Evolutionary conservation across 2,329 filamentous ascomycete species (phyloP), one percentile per base, ranked within the genome.

Genomic region (Scopulariopsis brevicaulis): DNA sequence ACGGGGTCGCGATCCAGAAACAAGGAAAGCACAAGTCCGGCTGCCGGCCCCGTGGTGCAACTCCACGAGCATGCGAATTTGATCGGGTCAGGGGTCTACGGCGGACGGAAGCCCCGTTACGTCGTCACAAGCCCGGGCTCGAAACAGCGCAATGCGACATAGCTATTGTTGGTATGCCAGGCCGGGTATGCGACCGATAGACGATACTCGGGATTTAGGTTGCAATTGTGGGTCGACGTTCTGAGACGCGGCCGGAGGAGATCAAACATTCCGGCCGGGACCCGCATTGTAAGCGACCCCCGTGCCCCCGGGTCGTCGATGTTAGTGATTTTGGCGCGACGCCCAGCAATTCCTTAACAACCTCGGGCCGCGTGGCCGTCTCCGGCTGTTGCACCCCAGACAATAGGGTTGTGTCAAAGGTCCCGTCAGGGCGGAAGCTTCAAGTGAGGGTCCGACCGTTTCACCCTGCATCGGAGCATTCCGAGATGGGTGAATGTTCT

Each of bases 321-420:
- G 56, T 58, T 58, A 58, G 56, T 24, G 46, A 10, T 12, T 8
- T 28, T 11, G 48, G 32, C 37, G 37, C 18, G 10, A 34, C 46
- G 14, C 18, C 12, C 24, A n/a, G 22, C 28, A 35, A 12, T 1
- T 7, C 56, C 14, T 32, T 58, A 58, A 58, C 56, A 54, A 2
- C 22, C 34, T 7, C n/a, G 43, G 18, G 11, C n/a, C 46, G 12
- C 20, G 43, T 43, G 24, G 28, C 18, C n/a, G 20, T 5, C 46
- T 50, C 20, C 55, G 48, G 48, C 46, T 52, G 46, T 57, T 25
- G n/a, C 11, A 58, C 18, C 22, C 56, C 46, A 54, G 50, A 58
- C 56, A 54, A 58, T 50, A 50, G 48, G 55, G 14, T 58, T 58
- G 56, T 58, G 35, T 58, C 56, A 58, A 51, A 54, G 22, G 46